A percentile compares a stretch with the other conserved stretches of the same genome.
phyloP scores from a whole-genome alignment of 2,329 filamentous ascomycete species.

The Trichoderma sp. region DNA sequence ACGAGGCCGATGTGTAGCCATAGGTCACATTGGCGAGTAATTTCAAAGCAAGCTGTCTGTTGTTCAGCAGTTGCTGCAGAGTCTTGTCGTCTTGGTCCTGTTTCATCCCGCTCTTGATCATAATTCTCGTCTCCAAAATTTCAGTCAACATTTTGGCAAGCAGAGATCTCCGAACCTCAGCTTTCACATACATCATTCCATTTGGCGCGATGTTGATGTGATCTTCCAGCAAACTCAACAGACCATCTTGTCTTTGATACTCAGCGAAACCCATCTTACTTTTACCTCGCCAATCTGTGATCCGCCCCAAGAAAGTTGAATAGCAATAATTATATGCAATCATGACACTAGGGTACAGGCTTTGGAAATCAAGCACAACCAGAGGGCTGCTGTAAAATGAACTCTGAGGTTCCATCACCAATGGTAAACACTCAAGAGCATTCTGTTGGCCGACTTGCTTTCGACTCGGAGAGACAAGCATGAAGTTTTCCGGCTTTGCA shows the following conservation, averaged over 20 bases:
- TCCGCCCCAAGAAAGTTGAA: constrained; percentile 87
- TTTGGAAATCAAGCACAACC: constrained; percentile 92
- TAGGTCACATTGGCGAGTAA: constrained; percentile 98
- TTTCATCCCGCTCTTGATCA: constrained; percentile 98
- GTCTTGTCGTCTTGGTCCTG: constrained; percentile 82
- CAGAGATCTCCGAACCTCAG: constrained; percentile 81
- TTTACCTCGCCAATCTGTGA: constrained; percentile 80
- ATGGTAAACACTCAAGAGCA: constrained; percentile 84
- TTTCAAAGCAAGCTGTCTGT: constrained; percentile 89
- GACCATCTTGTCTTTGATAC: constrained; percentile 70
- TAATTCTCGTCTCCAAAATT: constrained; percentile 91
- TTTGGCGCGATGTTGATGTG: constrained; percentile 92
- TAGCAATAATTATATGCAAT: constrained; percentile 99
- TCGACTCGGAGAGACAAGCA: constrained; percentile 82
- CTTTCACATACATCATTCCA: constrained; percentile 91
- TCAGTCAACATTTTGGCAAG: constrained; percentile 95
- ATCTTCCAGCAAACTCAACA: constrained; percentile 76
- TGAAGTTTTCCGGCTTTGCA: constrained; percentile 91
- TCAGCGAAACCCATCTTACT: constrained; percentile 95
- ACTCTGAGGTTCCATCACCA: constrained; percentile 97
- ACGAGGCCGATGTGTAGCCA: constrained; percentile 94
- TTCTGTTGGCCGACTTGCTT: constrained; percentile 94
- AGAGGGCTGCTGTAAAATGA: constrained; percentile 89
- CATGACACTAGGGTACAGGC: constrained; percentile 95
- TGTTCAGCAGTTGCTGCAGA: constrained; percentile 84